A percentile compares a stretch with the other conserved stretches of the same genome.
Evolutionary conservation across 2,329 filamentous ascomycete genomes (phyloP).

Genomic region (Penicillium sp.): DNA sequence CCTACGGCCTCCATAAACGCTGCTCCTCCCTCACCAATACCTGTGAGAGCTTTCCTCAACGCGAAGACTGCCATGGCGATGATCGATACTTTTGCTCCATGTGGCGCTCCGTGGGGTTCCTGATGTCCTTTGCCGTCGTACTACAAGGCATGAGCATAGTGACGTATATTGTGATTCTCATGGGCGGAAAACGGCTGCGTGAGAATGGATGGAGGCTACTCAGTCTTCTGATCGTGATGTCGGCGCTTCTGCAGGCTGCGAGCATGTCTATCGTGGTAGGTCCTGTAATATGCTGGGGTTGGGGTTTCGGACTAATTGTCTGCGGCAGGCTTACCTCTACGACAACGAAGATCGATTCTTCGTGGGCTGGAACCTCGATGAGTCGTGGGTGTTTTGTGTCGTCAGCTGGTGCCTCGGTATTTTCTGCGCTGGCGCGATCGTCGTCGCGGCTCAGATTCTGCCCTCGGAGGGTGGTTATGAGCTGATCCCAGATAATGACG

Average conservation of each 20-base stretch:
- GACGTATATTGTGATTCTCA: slow-evolving; percentile 71
- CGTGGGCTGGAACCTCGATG: slow-evolving; percentile 76
- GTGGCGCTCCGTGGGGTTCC: slow-evolving; percentile 85
- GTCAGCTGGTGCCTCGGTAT: slow-evolving; percentile 58
- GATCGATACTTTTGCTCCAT: slow-evolving; percentile 81
- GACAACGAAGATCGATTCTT: slow-evolving; percentile 81
- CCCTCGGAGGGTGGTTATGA: slow-evolving; percentile 86
- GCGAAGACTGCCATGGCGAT: slow-evolving; percentile 64
- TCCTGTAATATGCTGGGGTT: slow-evolving; percentile 18
- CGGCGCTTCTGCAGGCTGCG: slow-evolving; percentile 68
- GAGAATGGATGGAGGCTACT: slow-evolving; percentile 81
- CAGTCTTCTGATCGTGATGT: slow-evolving; percentile 61
- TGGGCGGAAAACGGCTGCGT: slow-evolving; percentile 74
- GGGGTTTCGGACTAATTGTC: not conserved
- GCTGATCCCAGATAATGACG: slow-evolving; percentile 56
- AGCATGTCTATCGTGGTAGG: slow-evolving; percentile 80
- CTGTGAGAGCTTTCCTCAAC: slow-evolving; percentile 60
- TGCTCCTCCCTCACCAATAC: slow-evolving; percentile 68
- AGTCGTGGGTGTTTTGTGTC: slow-evolving; percentile 72
- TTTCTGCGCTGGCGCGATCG: slow-evolving; percentile 57
- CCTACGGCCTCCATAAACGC: slow-evolving; percentile 74
- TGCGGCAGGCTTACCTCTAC: slow-evolving; percentile 70
- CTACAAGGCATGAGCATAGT: slow-evolving; percentile 78
- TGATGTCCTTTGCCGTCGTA: slow-evolving; percentile 82
- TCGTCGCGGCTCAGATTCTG: slow-evolving; percentile 65